These are phyloP conservation scores for Penicillium cosmopolitanum DNA, from an alignment of 495 filamentous ascomycete genomes.

Conservation along the genomic window DNA sequence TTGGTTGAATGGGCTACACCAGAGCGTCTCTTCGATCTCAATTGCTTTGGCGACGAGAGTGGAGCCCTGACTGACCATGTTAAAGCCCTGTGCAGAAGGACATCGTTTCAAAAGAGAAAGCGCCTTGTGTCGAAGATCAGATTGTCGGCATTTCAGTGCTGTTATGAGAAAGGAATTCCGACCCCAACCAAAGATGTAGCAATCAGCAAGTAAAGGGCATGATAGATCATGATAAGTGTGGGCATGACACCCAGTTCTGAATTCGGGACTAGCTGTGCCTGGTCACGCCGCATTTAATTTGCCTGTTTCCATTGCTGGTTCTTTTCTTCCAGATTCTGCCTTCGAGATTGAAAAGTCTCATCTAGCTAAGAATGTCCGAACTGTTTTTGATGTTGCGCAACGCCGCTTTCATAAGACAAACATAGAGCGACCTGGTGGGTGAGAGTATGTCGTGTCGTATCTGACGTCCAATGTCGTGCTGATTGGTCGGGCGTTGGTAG, in stretches of 20 bases:
- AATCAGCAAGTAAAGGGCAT: neutral
- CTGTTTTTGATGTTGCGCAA: neutral
- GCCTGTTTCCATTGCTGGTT: neutral
- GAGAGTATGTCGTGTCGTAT: neutral
- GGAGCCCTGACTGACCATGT: neutral
- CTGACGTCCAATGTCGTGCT: neutral
- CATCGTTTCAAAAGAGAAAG: neutral
- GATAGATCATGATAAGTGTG: neutral
- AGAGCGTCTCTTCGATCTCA: no score
- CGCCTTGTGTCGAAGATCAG: neutral
- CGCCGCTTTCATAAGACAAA: neutral
- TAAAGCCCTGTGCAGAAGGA: neutral
- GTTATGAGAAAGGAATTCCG: neutral
- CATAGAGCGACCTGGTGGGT: neutral
- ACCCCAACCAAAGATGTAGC: no score
- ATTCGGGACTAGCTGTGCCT: neutral
- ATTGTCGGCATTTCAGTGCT: neutral
- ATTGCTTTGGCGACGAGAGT: no score
- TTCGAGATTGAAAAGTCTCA: neutral
- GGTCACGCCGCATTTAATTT: neutral
- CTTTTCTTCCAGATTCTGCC: neutral
- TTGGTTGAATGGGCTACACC: no score
- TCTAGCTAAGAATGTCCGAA: no score
- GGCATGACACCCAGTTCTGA: neutral
- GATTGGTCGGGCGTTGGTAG: neutral